Conservation (phyloP, 345 rosid genomes). For the Populus davidiana region DNA sequence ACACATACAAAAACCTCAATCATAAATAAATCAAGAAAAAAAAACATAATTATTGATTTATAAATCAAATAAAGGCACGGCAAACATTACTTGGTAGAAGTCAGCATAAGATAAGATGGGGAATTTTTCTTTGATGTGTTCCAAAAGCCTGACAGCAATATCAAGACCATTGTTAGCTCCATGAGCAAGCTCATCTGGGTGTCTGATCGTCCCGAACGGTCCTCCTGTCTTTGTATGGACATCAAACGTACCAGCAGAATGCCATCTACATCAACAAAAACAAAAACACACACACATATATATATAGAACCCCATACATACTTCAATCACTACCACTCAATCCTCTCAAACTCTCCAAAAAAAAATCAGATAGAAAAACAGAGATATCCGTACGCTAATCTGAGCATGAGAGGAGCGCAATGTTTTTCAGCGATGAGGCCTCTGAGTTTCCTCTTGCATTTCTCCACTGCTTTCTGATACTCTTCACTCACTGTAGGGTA, state of each 20-base stretch:
- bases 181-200: constrained; percentile 19
- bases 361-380: not conserved
- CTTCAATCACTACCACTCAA: not conserved
- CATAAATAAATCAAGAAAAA: not conserved
- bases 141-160: constrained; percentile 24
- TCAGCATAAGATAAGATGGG: constrained; percentile 28
- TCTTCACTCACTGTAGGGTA: constrained; percentile 25
- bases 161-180: constrained; percentile 29
- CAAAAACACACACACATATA: not conserved
- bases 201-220: constrained; percentile 26
- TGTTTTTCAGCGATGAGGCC: constrained; percentile 22
- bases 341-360: not conserved
- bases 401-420: constrained; percentile 25
- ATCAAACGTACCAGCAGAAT: constrained; percentile 26
- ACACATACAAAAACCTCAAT: not conserved
- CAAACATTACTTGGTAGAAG: constrained; percentile 21
- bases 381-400: constrained; percentile 15
- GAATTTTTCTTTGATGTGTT: constrained; percentile 23
- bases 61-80: not conserved
- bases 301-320: not conserved
- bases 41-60: not conserved
- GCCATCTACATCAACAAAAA: constrained; percentile 16
- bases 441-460: constrained; percentile 30
- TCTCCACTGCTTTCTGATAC: constrained; percentile 22
- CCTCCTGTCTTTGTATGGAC: constrained; percentile 22